Conservation (phyloP, 306 rosid genomes). For the Abrus precatorius region DNA sequence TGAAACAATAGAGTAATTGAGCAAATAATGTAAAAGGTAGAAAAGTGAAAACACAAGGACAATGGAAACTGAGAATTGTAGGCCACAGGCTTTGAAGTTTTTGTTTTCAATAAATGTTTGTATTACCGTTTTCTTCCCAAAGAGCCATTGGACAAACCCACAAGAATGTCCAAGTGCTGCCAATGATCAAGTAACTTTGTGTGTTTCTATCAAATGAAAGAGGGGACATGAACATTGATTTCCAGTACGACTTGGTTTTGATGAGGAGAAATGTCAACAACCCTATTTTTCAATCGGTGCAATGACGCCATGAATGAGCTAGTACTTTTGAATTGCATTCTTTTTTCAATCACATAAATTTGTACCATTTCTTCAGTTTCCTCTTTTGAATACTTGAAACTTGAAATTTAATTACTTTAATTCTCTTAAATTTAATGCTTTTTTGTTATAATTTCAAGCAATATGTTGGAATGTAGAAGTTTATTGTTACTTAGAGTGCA, state of each 20-base stretch:
- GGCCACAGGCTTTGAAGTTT: conserved; percentile 44
- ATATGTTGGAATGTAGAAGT: no score
- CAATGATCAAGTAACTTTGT: conserved; percentile 39
- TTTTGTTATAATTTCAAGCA: no score
- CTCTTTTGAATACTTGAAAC: background rate
- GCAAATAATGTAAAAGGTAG: background rate
- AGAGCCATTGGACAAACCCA: conserved; percentile 38
- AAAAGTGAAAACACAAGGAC: conserved; percentile 41
- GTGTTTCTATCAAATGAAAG: conserved; percentile 28
- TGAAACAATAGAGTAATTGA: conserved; percentile 24
- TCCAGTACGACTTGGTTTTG: conserved; percentile 47
- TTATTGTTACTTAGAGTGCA: no score
- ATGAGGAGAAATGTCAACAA: conserved; percentile 44
- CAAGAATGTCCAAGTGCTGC: conserved; percentile 40
- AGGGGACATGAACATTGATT: conserved; percentile 51
- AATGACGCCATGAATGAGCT: conserved; percentile 46
- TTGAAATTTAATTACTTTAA: no score
- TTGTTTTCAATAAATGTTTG: conserved; percentile 47
- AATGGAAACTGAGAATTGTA: conserved; percentile 26
- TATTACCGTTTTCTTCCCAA: conserved; percentile 5
- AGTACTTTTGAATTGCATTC: conserved; percentile 23
- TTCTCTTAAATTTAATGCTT: no score
- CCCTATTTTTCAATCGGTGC: conserved; percentile 39
- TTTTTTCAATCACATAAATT: conserved; percentile 28
- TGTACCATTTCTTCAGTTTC: conserved; percentile 13